Percentiles rank a stretch among this genome's conserved stretches.
Conservation (phyloP, 352 stramenopile genomes). For the Thalassiosira ordinaria region DNA sequence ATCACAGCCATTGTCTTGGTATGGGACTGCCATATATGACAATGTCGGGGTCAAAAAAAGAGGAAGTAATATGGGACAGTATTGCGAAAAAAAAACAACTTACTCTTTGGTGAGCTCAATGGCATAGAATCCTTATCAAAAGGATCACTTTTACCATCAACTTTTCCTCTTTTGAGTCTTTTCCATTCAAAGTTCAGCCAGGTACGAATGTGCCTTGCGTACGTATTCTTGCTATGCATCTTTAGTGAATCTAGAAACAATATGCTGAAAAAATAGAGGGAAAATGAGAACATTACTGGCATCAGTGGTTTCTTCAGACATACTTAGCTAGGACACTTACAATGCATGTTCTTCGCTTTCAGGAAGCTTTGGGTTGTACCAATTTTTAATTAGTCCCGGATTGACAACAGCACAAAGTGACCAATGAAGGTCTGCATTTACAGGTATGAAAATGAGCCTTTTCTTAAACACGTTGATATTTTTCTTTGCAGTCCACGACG, state of each 20-base stretch:
- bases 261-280: conserved; percentile 68
- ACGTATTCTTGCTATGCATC: conserved; percentile 91
- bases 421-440: conserved; percentile 85
- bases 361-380: conserved; percentile 32
- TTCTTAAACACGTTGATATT: conserved; percentile 85
- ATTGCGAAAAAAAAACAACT: conserved; percentile 49
- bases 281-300: background rate
- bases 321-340: conserved; percentile 36
- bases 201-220: conserved; percentile 87
- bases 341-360: conserved; percentile 82
- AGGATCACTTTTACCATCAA: conserved; percentile 51
- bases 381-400: conserved; percentile 66
- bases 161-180: conserved; percentile 47
- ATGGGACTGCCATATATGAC: conserved; percentile 82
- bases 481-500: conserved; percentile 82
- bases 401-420: conserved; percentile 86
- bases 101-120: conserved; percentile 88
- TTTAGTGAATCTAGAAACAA: conserved; percentile 95
- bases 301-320: background rate
- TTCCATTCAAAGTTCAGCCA: conserved; percentile 91
- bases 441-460: conserved; percentile 84
- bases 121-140: conserved; percentile 78
- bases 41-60: conserved; percentile 11
- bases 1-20: conserved; percentile 93
- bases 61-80: no score